Base-by-base conservation (phyloP, 1,284 basidiomycete genomes). In the Flammula alnicola region DNA sequence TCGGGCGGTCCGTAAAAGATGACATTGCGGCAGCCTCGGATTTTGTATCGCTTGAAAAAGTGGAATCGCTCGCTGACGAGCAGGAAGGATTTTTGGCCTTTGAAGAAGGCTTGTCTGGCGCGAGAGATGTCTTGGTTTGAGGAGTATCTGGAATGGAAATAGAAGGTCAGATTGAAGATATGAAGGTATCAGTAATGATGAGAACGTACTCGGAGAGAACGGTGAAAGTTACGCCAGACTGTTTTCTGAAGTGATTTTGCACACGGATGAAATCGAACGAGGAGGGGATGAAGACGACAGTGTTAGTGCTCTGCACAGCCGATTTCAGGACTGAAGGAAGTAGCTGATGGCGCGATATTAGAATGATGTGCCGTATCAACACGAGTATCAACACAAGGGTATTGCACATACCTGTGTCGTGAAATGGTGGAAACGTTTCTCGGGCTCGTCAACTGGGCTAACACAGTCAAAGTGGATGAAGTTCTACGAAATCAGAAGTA, bases 201-300 rank as follows among this genome's bases (percentile, higher is more conserved):
- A 30, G 38, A 3, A n/a, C n/a, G n/a, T 63, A 94, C 90, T 99
- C 97, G 2, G 93, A 95, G 39, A 99, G 83, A 10, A 93, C 83
- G 1, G 90, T 75, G 62, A 91, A 95, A 1, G 81, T 82, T 17
- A 90, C 76, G n/a, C 83, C 79, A 22, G 78, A 73, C 49, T 78
- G 71, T 64, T 89, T 92, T 44, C 86, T 81, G 67, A 99, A 86
- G 66, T 92, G 78, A 57, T 95, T 93, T 49, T 93, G 88, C 3
- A 99, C 76, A 9, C 93, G 83, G 44, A 98, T 91, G 69, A 97
- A 99, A 72, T 99, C 97, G 64, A 98, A 97, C 54, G 96, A 98
- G 0, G 92, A 95, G 0, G 97, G 95, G 8, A 99, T 77, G 61
- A 98, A 91, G 59, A 99, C 79, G 47, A 89, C 79, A 0, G 94